Percentiles rank a stretch among this genome's conserved stretches.
Conservation (phyloP, 805 yeast genomes). For the Millerozyma miso region DNA sequence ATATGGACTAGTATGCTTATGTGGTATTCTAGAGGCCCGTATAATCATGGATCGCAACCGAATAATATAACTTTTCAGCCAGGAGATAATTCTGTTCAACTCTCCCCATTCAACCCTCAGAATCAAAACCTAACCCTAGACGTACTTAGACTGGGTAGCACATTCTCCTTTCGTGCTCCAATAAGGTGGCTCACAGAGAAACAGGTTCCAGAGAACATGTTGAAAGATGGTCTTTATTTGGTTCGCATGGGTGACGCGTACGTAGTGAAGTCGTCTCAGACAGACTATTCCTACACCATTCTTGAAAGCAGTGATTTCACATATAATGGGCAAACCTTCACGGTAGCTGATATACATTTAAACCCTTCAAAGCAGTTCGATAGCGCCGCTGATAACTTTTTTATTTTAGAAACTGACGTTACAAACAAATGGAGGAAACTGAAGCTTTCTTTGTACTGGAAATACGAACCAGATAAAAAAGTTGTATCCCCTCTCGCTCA, state of each 20-base stretch:
- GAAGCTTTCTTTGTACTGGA: conserved; percentile 35
- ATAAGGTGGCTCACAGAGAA: conserved; percentile 25
- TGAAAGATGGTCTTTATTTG: conserved; percentile 28
- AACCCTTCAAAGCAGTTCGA: conserved; percentile 41
- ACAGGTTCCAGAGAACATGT: conserved; percentile 26
- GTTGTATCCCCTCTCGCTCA: conserved; percentile 29
- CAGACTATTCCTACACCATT: conserved; percentile 23
- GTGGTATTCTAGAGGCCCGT: conserved; percentile 22
- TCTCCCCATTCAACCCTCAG: conserved; percentile 24
- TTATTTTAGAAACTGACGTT: conserved; percentile 52
- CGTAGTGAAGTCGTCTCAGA: conserved; percentile 23
- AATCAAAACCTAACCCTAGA: conserved; percentile 26
- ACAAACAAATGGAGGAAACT: conserved; percentile 42
- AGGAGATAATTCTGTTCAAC: conserved; percentile 26
- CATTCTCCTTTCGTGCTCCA: conserved; percentile 10
- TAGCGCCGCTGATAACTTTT: conserved; percentile 35
- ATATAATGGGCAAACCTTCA: conserved; percentile 37
- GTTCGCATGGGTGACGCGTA: conserved; percentile 1
- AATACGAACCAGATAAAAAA: conserved; percentile 22
- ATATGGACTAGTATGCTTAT: conserved; percentile 27
- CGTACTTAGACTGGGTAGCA: conserved; percentile 19
- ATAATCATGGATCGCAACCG: conserved; percentile 18
- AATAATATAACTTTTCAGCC: conserved; percentile 16
- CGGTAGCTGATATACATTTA: conserved; percentile 30
- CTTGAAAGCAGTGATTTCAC: conserved; percentile 31